These are phyloP conservation scores for Kodamaea nitidulidarum DNA, from an alignment of 805 yeast genomes.

Conservation along the genomic window DNA sequence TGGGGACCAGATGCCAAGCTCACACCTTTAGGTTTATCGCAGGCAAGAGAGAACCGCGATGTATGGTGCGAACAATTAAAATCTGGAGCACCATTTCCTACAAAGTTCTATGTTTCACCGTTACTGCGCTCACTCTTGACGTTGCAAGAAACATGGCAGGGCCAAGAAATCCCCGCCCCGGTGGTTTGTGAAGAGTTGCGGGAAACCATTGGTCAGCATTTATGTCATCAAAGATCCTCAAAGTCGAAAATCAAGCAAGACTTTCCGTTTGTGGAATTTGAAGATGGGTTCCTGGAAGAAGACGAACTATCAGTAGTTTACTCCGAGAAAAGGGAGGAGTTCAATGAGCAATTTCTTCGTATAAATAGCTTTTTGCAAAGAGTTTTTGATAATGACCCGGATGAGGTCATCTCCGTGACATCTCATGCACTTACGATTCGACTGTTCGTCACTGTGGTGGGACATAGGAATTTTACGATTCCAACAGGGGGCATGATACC, in stretches of 20 bases:
- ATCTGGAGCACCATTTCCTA: slow-evolving; percentile 22
- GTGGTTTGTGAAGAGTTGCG: slow-evolving; percentile 19
- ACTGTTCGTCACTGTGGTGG: slow-evolving; percentile 22
- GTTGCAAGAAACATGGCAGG: slow-evolving; percentile 19
- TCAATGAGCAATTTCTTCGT: slow-evolving; percentile 19
- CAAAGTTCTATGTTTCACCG: slow-evolving; percentile 25
- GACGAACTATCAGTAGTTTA: slow-evolving; percentile 14
- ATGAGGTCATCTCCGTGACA: slow-evolving; percentile 18
- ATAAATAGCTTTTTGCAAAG: slow-evolving; percentile 20
- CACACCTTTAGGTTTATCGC: slow-evolving; percentile 21
- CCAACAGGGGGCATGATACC: slow-evolving; percentile 30
- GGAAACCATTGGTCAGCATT: slow-evolving; percentile 24
- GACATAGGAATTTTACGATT: slow-evolving; percentile 26
- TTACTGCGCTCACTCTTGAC: slow-evolving; percentile 24
- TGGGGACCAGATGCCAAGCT: slow-evolving; percentile 27
- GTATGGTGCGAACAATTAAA: slow-evolving; percentile 18
- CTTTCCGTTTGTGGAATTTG: slow-evolving; percentile 18
- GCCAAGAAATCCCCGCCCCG: slow-evolving; percentile 15
- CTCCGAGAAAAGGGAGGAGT: slow-evolving; percentile 13
- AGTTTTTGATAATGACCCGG: slow-evolving; percentile 16
- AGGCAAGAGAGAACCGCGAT: slow-evolving; percentile 21
- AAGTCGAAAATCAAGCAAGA: slow-evolving; percentile 13
- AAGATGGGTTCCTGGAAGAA: slow-evolving; percentile 18
- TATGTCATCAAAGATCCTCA: slow-evolving; percentile 22
- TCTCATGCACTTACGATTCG: slow-evolving; percentile 28